phyloP scores from a whole-genome alignment of 768 basidiomycete genomes.

The Amanita subjunquillea region DNA sequence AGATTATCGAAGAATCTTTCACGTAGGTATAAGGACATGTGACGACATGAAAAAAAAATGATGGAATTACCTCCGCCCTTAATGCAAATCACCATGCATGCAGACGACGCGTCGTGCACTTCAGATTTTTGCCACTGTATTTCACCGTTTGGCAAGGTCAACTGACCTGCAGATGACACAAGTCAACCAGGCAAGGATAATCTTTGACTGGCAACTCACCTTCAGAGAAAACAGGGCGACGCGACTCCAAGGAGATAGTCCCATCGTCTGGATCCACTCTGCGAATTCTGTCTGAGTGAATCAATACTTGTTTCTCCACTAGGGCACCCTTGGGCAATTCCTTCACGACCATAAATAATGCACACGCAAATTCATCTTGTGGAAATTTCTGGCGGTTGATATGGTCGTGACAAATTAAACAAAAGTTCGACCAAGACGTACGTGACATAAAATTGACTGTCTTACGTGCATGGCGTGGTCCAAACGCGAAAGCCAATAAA shows the following conservation, averaged over 20 bases:
- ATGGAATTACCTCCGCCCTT: conserved; percentile 21
- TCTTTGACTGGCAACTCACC: background rate
- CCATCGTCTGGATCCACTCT: conserved; percentile 37
- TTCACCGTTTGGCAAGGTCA: background rate
- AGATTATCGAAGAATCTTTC: background rate
- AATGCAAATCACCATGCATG: conserved; percentile 34
- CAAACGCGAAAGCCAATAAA: conserved; percentile 60
- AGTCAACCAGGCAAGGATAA: background rate
- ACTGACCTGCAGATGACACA: background rate
- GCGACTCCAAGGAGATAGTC: background rate
- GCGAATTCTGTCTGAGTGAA: conserved; percentile 57
- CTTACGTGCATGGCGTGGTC: conserved; percentile 29
- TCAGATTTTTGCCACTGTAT: conserved; percentile 40
- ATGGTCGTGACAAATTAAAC: background rate
- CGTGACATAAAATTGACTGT: conserved; percentile 18
- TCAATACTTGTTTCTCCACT: conserved; percentile 66
- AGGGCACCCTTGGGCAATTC: conserved; percentile 63
- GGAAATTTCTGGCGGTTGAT: conserved; percentile 5
- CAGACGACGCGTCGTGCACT: conserved; percentile 28
- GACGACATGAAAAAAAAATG: background rate
- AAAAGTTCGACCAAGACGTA: background rate
- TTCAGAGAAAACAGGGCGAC: background rate
- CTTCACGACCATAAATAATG: conserved; percentile 52
- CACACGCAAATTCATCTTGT: conserved; percentile 19
- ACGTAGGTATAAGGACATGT: background rate